phyloP scores from a whole-genome alignment of 768 basidiomycete genomes.

The Boletus subparvulus region DNA sequence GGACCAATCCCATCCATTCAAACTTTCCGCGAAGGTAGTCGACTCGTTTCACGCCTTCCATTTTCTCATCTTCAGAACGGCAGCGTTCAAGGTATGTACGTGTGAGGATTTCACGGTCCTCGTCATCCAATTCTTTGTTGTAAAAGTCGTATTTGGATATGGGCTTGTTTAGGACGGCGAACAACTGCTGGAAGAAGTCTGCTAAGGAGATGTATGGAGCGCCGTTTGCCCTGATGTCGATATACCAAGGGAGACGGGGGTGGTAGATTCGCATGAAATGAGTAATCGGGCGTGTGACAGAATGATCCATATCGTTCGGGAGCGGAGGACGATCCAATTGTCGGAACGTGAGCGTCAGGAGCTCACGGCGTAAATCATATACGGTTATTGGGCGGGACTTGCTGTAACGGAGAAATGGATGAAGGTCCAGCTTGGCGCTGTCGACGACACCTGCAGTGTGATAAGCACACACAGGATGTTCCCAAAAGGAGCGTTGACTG shows the following conservation, averaged over 20 bases:
- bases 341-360: conserved; percentile 43
- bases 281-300: conserved; percentile 52
- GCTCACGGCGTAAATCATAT: conserved; percentile 51
- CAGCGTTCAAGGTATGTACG: conserved; percentile 48
- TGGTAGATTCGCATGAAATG: conserved; percentile 56
- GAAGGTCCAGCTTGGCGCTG: conserved; percentile 28
- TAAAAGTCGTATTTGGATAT: conserved; percentile 57
- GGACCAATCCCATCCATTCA: conserved; percentile 53
- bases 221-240: conserved; percentile 48
- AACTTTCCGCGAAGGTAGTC: conserved; percentile 59
- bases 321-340: conserved; percentile 44
- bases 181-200: conserved; percentile 53
- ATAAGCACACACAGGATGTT: neutral
- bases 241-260: conserved; percentile 62
- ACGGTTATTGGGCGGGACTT: conserved; percentile 38
- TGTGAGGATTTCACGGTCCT: conserved; percentile 44
- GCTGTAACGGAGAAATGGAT: conserved; percentile 24
- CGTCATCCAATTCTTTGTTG: conserved; percentile 52
- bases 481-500: conserved; percentile 1
- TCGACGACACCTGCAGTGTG: conserved; percentile 18
- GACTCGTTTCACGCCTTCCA: conserved; percentile 51
- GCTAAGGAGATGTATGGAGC: conserved; percentile 57
- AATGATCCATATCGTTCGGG: conserved; percentile 51
- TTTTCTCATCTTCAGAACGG: conserved; percentile 32
- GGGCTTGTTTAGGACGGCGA: conserved; percentile 40